Base-by-base conservation (phyloP, 805 yeast species). In the Yamadazyma nakazawae region DNA sequence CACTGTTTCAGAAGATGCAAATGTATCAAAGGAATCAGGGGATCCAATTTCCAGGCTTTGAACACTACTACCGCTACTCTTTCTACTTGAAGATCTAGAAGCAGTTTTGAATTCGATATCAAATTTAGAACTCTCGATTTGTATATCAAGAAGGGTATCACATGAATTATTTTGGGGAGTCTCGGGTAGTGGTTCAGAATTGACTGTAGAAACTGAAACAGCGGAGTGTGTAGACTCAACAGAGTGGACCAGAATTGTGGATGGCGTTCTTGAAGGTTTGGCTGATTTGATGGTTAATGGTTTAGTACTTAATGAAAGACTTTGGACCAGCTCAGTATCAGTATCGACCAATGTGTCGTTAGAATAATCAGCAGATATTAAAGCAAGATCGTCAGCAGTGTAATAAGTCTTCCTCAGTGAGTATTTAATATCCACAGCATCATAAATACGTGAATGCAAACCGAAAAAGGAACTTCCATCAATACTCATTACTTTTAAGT, bases 381-480 rank as follows among this genome's bases (percentile, higher is more conserved):
- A 47, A 16, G 59, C 50, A 5, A 67, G 39, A 40, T 65, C 70
- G 16, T 64, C 64, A 16, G 60, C 57, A 6, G 60, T 58, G 44
- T 70, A 67, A 58, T 61, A 68, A 37, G 49, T 48, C 46, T 62
- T 62, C 10, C 52, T 54, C 34, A 55, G 46, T 14, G 56, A 58
- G 32, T 59, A 39, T 18, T 48, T 51, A 34, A 62, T 45, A 40
- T 57, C 51, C 5, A 63, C 60, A 2, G 69, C 67, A 41, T 63
- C 68, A 47, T 64, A 63, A 14, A 70, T 62, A 55, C 63, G 62
- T 30, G 68, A 61, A 54, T 82, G 88, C n/a, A 80, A 62, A 2
- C 86, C 85, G 43, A 82, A 64, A 61, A 72, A 80, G 5, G 81
- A 70, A 3, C 75, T 65, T 0, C 76, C 74, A 57, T 82, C 87